phyloP scores from a whole-genome alignment of 257 asterid genomes.

The Solanum chiquidenum region DNA sequence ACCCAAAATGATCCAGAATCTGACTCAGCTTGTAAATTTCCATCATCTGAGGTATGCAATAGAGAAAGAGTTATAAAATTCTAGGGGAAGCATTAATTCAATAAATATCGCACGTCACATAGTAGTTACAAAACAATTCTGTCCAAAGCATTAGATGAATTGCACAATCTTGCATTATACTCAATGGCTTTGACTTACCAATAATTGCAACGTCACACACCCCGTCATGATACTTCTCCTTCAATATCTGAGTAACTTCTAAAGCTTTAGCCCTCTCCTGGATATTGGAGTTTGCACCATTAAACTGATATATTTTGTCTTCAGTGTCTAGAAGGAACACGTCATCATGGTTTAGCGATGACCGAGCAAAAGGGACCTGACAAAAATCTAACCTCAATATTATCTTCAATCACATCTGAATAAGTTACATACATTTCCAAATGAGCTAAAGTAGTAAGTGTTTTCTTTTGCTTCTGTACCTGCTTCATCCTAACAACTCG shows the following conservation, averaged over 20 bases:
- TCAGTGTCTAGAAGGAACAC: conserved; percentile 84
- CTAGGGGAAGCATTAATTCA: neutral
- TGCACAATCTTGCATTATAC: neutral
- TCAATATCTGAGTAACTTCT: conserved; percentile 85
- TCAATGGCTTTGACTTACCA: conserved; percentile 38
- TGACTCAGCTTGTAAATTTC: conserved; percentile 85
- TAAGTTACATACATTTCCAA: neutral
- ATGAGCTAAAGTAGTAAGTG: neutral
- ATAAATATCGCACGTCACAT: neutral
- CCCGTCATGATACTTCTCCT: conserved; percentile 92
- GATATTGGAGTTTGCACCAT: conserved; percentile 90
- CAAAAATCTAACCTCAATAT: conserved; percentile 1
- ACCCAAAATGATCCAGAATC: conserved; percentile 99
- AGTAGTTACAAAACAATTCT: neutral
- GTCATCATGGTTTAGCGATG: conserved; percentile 91
- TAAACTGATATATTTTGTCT: conserved; percentile 90
- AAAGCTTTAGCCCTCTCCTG: conserved; percentile 97
- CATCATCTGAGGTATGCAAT: conserved; percentile 57
- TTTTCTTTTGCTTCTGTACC: conserved; percentile 24
- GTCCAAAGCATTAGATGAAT: neutral
- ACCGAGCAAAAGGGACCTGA: conserved; percentile 88
- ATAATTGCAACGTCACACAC: conserved; percentile 87
- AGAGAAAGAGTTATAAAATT: neutral
- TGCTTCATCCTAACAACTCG: conserved; percentile 77
- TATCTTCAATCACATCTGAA: neutral